phyloP scores from a whole-genome alignment of 2,329 filamentous ascomycete genomes.

The Didymella pinodella region DNA sequence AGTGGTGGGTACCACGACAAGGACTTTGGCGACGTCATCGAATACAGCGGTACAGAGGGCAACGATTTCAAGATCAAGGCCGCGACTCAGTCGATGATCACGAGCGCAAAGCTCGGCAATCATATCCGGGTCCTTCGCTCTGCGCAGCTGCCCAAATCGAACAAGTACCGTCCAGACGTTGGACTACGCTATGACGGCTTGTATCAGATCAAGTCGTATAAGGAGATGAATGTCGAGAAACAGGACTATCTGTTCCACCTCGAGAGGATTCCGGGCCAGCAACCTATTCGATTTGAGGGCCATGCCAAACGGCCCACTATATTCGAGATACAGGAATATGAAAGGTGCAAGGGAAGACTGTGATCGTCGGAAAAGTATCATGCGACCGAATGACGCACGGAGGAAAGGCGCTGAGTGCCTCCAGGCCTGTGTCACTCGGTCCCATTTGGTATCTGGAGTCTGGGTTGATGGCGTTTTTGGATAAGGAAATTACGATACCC shows the following conservation, averaged over 20 bases:
- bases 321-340: constrained; percentile 36
- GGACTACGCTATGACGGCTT: constrained; percentile 67
- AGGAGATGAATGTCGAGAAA: constrained; percentile 52
- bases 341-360: constrained; percentile 28
- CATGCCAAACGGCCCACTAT: constrained; percentile 54
- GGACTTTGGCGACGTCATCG: constrained; percentile 60
- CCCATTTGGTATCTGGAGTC: background rate
- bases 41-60: constrained; percentile 62
- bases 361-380: constrained; percentile 1
- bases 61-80: constrained; percentile 43
- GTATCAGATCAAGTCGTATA: constrained; percentile 56
- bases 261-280: constrained; percentile 54
- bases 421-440: background rate
- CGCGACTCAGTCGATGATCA: constrained; percentile 56
- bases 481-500: background rate
- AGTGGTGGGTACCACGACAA: constrained; percentile 58
- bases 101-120: constrained; percentile 44
- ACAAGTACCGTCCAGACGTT: constrained; percentile 54
- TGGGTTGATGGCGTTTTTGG: constrained; percentile 1
- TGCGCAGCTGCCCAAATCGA: constrained; percentile 46
- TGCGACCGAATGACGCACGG: background rate
- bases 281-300: constrained; percentile 56
- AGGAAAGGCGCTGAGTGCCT: background rate
- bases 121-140: constrained; percentile 63
- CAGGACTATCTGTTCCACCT: constrained; percentile 60